Conservation (phyloP, 495 filamentous ascomycete genomes). For the Neurospora sp. region DNA sequence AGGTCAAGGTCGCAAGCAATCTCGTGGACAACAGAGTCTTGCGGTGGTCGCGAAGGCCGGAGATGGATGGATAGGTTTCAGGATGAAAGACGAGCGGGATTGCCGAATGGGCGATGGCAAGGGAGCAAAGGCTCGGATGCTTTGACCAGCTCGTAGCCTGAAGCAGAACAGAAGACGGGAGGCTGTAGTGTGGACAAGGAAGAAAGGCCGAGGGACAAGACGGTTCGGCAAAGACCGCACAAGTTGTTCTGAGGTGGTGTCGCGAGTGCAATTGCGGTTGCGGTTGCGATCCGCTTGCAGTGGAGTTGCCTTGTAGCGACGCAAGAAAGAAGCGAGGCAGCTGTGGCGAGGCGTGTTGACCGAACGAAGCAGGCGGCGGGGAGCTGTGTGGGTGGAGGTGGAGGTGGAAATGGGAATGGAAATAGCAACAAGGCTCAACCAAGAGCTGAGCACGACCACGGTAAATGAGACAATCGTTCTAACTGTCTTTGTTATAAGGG, state of each 20-base stretch:
- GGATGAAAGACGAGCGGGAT: not conserved
- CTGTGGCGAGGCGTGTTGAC: not conserved
- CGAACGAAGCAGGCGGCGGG: not conserved
- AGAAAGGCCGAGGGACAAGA: conserved; percentile 4
- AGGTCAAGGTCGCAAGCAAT: not conserved
- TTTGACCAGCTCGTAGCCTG: not conserved
- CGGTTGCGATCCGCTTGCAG: not conserved
- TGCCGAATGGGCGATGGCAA: not conserved
- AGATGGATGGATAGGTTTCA: not conserved
- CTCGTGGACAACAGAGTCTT: not conserved
- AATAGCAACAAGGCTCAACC: not conserved
- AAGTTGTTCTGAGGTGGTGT: not conserved
- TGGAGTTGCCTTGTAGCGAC: not conserved
- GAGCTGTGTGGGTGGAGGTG: not conserved
- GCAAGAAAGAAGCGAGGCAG: not conserved
- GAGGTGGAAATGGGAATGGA: not conserved
- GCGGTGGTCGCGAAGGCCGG: not conserved
- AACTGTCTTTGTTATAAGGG: not conserved
- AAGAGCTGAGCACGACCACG: not conserved
- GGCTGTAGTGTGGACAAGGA: conserved; percentile 5
- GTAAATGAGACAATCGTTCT: not conserved
- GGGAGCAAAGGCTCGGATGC: not conserved
- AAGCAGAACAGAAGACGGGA: not conserved
- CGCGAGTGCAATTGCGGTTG: not conserved
- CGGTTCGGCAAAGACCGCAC: not conserved